A percentile compares a stretch with the other conserved stretches of the same genome.
These are phyloP conservation scores for Lipomyces yamadae DNA, from an alignment of 805 yeast species.

Conservation along the genomic window DNA sequence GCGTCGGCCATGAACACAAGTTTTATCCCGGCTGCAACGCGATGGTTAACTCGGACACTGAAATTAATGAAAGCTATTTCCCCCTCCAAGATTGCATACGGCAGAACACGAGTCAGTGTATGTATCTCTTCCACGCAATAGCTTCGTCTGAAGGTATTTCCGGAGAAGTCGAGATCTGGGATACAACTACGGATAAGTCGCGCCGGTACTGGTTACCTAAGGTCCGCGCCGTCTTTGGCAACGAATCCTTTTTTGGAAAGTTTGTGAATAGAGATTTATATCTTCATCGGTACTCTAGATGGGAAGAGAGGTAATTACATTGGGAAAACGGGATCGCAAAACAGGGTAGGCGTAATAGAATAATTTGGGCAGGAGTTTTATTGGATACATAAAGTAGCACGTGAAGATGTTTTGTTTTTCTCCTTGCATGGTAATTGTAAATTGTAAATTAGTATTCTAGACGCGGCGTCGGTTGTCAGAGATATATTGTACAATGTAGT, in stretches of 20 bases:
- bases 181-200: constrained; percentile 18
- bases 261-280: constrained; percentile 25
- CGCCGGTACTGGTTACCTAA: constrained; percentile 22
- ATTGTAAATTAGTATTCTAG: neutral
- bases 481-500: neutral
- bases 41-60: neutral
- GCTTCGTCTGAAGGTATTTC: constrained; percentile 25
- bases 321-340: neutral
- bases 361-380: neutral
- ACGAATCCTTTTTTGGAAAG: constrained; percentile 32
- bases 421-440: neutral
- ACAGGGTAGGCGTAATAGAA: constrained; percentile 1
- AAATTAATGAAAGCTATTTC: constrained; percentile 13
- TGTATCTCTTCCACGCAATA: constrained; percentile 32
- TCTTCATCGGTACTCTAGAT: constrained; percentile 27
- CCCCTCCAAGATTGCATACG: constrained; percentile 33
- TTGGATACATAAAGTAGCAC: neutral
- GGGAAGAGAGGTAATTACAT: constrained; percentile 22
- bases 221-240: constrained; percentile 32
- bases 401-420: neutral
- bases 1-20: constrained; percentile 28
- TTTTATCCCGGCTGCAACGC: constrained; percentile 25
- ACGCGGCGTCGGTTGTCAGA: neutral
- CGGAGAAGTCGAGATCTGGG: constrained; percentile 36
- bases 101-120: constrained; percentile 23